Base-by-base conservation (phyloP, 306 rosid genomes). In the Vigna reflexopilosa region DNA sequence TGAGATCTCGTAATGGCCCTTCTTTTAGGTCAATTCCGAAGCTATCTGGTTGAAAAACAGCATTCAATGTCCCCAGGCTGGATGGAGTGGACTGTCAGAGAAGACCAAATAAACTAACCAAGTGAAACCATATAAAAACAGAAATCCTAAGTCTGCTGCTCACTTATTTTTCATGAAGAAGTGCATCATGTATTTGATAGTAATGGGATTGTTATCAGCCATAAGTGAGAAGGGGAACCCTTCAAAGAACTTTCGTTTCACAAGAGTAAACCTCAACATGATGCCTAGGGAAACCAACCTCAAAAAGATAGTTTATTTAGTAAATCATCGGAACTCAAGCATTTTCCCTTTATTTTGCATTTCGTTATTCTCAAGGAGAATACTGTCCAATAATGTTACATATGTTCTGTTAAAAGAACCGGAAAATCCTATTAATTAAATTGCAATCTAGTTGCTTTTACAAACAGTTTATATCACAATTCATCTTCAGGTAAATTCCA, bases 271-370 rank as follows among this genome's bases (percentile, higher is more conserved):
- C 63, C 36, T 70, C 48, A 55, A 52, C 40, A 59, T 74, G 59
- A 70, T 44, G 15, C 51, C 79, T 7, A 28, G 75, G 80, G 65
- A 73, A 63, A 72, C 67, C 42, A 14, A 42, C 59, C 52, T 50
- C 49, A 67, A 73, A 30, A 78, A 34, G 38, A 76, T 13, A 69
- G 61, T 72, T 72, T 17, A 26, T 57, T 26, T 17, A 73, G 36
- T 22, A 10, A 67, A 75, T 74, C 12, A 30, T 42, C 30, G 17
- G 34, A 77, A 70, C 77, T 66, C 50, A 20, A 20, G 20, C 2
- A 32, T 44, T 24, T 50, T 45, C 68, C 13, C 45, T 40, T 56
- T 52, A 57, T 34, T 44, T 45, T 65, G 64, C 42, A 20, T 62
- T 73, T 28, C 49, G 42, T 28, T 54, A 20, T 56, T 69, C 49